Conservation (phyloP, 305 asterid species). For the Fraxinus albicans region DNA sequence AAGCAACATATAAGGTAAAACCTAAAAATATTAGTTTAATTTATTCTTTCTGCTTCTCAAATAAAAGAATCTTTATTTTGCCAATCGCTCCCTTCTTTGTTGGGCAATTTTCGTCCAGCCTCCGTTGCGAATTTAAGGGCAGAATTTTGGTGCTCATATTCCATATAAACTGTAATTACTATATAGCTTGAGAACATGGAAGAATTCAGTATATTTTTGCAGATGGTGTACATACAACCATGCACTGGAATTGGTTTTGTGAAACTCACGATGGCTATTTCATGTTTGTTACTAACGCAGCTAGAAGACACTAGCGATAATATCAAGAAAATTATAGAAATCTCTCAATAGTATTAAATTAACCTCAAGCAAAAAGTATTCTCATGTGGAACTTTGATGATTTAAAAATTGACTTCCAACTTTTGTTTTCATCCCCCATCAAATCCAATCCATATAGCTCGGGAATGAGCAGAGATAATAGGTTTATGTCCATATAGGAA, state of each 20-base stretch:
- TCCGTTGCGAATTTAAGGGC: neutral
- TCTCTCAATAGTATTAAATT: too few species aligned
- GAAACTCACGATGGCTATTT: neutral
- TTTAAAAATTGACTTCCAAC: too few species aligned
- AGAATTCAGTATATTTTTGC: neutral
- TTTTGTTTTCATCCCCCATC: too few species aligned
- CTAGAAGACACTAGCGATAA: neutral
- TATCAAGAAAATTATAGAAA: neutral
- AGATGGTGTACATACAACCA: neutral
- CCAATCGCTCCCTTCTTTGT: neutral
- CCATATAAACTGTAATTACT: neutral
- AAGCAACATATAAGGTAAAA: neutral
- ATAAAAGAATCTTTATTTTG: neutral
- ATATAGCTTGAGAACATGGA: neutral
- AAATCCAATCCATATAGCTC: too few species aligned
- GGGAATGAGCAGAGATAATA: too few species aligned
- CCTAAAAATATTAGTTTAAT: constrained; percentile 13
- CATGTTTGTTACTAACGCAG: neutral
- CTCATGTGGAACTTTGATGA: too few species aligned
- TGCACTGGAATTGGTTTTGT: neutral
- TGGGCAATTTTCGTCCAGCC: neutral
- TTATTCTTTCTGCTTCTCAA: neutral
- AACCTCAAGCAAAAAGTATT: too few species aligned
- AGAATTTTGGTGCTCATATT: neutral
- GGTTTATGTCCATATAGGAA: too few species aligned